Evolutionary conservation across 1,139 yeast species (phyloP).

Genomic region (Suhomyces chickasaworum): DNA sequence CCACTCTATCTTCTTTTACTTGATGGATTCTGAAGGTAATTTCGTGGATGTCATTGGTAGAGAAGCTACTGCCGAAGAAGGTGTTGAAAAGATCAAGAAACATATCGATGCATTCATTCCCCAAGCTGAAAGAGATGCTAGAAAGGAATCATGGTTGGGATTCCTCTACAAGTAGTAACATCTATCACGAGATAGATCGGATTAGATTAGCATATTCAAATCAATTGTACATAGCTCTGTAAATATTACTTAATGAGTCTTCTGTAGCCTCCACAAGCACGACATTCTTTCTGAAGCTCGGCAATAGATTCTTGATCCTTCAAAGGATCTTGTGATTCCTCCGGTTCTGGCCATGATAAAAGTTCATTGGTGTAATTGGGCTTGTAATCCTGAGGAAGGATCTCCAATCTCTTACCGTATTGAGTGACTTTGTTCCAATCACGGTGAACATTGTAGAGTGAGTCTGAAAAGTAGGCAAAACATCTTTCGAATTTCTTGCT

Average conservation of each 20-base stretch:
- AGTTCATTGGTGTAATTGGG: conserved; percentile 56
- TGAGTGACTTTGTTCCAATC: conserved; percentile 60
- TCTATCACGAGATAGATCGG: no score
- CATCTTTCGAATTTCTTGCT: conserved; percentile 55
- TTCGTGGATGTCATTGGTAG: conserved; percentile 94
- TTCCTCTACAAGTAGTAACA: conserved; percentile 50
- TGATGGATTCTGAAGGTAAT: conserved; percentile 96
- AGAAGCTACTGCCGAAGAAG: conserved; percentile 78
- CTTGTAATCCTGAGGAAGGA: conserved; percentile 50
- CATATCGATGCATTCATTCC: conserved; percentile 82
- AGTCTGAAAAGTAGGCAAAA: conserved; percentile 55
- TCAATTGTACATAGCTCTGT: conserved; percentile 3
- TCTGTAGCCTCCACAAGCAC: conserved; percentile 52
- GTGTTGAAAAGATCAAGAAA: conserved; percentile 73
- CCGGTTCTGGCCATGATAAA: conserved; percentile 53
- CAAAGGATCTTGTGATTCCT: conserved; percentile 48
- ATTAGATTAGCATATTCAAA: neutral
- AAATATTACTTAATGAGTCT: conserved; percentile 32
- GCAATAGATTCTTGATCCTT: conserved; percentile 51
- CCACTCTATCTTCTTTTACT: conserved; percentile 92
- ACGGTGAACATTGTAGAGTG: conserved; percentile 55
- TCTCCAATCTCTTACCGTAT: conserved; percentile 56
- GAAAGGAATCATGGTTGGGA: conserved; percentile 58
- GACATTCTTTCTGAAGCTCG: conserved; percentile 49
- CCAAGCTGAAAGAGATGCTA: conserved; percentile 57